Evolutionary conservation across 768 basidiomycete genomes (phyloP).

Genomic region (Butyriboletus loyo): DNA sequence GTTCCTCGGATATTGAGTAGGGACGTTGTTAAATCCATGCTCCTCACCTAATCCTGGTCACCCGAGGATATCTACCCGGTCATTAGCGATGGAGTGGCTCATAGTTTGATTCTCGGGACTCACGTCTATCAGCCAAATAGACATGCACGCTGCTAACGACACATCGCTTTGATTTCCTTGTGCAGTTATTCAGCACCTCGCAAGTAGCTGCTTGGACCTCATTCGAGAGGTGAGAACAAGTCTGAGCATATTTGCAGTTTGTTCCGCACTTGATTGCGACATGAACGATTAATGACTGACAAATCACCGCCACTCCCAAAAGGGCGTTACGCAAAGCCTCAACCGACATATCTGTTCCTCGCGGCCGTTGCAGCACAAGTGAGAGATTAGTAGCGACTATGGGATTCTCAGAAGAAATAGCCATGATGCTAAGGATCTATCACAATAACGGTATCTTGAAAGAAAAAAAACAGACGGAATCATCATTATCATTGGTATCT

Average conservation of each 20-base stretch:
- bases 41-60: constrained; percentile 37
- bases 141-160: constrained; percentile 25
- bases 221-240: constrained; percentile 34
- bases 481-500: constrained; percentile 49
- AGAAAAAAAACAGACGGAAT: constrained; percentile 27
- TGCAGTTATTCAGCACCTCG: constrained; percentile 26
- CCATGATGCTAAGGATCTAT: constrained; percentile 48
- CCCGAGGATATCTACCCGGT: constrained; percentile 41
- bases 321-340: constrained; percentile 40
- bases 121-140: constrained; percentile 38
- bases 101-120: constrained; percentile 18
- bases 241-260: constrained; percentile 33
- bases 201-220: constrained; percentile 34
- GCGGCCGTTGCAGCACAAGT: constrained; percentile 38
- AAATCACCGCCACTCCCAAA: constrained; percentile 40
- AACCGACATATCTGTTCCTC: constrained; percentile 35
- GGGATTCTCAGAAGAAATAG: constrained; percentile 42
- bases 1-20: constrained; percentile 43
- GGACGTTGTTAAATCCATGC: constrained; percentile 37
- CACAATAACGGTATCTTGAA: constrained; percentile 42
- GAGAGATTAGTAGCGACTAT: constrained; percentile 41
- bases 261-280: constrained; percentile 30
- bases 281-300: constrained; percentile 39
- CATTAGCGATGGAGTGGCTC: constrained; percentile 9
- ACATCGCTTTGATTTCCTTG: constrained; percentile 31